Percentiles rank a stretch among this genome's conserved stretches.
phyloP scores from a whole-genome alignment of 352 stramenopile genomes.

The Phytopythium chamaehyphon region DNA sequence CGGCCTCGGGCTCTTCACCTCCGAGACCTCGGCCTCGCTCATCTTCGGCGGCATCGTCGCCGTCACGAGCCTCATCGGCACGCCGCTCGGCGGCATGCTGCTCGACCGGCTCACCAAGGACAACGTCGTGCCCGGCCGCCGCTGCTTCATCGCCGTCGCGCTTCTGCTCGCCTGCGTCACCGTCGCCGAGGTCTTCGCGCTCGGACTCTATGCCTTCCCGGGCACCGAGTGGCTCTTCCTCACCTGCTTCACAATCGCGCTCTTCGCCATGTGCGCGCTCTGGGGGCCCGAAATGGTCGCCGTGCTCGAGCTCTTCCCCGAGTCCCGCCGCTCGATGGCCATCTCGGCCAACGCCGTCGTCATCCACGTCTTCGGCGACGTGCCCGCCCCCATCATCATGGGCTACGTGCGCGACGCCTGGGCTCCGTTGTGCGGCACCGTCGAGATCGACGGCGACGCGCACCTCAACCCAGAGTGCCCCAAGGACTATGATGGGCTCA shows the following conservation, averaged over 20 bases:
- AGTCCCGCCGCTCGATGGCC: slow-evolving; percentile 63
- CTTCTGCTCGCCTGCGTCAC: slow-evolving; percentile 47
- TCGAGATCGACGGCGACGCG: slow-evolving; percentile 36
- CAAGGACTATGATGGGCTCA: slow-evolving; percentile 39
- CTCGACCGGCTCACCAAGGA: slow-evolving; percentile 39
- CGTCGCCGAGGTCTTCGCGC: slow-evolving; percentile 34
- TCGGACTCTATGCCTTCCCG: slow-evolving; percentile 38
- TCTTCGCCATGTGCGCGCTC: slow-evolving; percentile 52
- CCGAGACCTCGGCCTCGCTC: slow-evolving; percentile 59
- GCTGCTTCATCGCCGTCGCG: slow-evolving; percentile 34
- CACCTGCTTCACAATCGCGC: slow-evolving; percentile 38
- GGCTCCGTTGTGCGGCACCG: slow-evolving; percentile 65
- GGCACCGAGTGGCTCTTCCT: slow-evolving; percentile 43
- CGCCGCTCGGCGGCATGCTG: slow-evolving; percentile 64
- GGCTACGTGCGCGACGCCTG: slow-evolving; percentile 83
- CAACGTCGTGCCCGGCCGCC: slow-evolving; percentile 24
- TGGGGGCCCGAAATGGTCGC: slow-evolving; percentile 59
- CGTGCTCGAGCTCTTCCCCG: slow-evolving; percentile 77
- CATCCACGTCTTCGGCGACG: slow-evolving; percentile 88
- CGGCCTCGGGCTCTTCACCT: slow-evolving; percentile 66
- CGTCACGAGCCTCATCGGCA: slow-evolving; percentile 72
- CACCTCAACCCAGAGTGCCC: slow-evolving; percentile 45
- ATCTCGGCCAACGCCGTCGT: slow-evolving; percentile 80
- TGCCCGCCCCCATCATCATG: slow-evolving; percentile 85
- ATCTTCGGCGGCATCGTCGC: slow-evolving; percentile 71